These are phyloP conservation scores for Alternaria metachromatica DNA, from an alignment of 2,329 filamentous ascomycete genomes.

Conservation along the genomic window DNA sequence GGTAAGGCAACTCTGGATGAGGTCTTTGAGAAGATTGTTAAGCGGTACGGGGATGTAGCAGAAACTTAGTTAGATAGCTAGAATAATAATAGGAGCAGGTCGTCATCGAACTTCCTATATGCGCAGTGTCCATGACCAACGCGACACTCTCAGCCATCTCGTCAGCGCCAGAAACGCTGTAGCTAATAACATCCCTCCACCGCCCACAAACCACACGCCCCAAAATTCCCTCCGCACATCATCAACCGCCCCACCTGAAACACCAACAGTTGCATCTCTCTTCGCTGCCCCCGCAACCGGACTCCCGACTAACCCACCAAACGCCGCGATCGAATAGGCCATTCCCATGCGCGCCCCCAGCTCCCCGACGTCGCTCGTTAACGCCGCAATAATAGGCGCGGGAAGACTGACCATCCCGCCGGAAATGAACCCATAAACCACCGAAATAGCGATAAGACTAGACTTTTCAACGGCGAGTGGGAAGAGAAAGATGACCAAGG, in stretches of 20 bases:
- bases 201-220: background rate
- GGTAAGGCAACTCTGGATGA: background rate
- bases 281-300: constrained; percentile 56
- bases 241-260: background rate
- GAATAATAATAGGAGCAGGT: background rate
- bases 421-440: constrained; percentile 47
- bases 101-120: background rate
- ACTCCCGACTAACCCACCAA: constrained; percentile 60
- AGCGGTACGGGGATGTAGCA: background rate
- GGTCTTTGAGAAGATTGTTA: background rate
- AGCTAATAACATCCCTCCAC: background rate
- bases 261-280: background rate
- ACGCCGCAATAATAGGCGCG: constrained; percentile 48
- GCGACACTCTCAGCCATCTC: background rate
- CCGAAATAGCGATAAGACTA: background rate
- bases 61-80: background rate
- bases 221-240: background rate
- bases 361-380: constrained; percentile 46
- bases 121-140: background rate
- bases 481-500: constrained; percentile 20
- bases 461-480: background rate
- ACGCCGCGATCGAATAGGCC: constrained; percentile 56
- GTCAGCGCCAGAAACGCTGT: background rate
- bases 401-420: constrained; percentile 51
- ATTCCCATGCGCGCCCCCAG: constrained; percentile 59